These are phyloP conservation scores for Mikania micrantha DNA, from an alignment of 129 eudicot species.

Conservation along the genomic window DNA sequence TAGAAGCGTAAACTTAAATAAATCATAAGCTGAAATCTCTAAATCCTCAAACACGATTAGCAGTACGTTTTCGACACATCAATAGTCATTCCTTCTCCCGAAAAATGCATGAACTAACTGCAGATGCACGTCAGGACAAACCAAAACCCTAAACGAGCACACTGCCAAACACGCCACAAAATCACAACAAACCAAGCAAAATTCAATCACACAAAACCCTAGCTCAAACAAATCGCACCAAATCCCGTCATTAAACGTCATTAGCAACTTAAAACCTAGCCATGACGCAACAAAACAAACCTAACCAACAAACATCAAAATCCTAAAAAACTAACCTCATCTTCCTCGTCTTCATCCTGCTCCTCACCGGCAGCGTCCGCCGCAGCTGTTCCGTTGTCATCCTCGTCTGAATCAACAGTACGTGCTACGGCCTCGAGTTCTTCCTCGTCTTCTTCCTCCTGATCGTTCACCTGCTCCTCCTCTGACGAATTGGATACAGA, in stretches of 20 bases:
- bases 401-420: slow-evolving; percentile 60
- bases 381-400: slow-evolving; percentile 29
- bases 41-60: background rate
- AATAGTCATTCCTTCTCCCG: background rate
- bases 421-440: slow-evolving; percentile 92
- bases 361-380: slow-evolving; percentile 35
- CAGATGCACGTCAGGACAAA: background rate
- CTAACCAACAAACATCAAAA: background rate
- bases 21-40: background rate
- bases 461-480: slow-evolving; percentile 48
- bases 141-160: slow-evolving; percentile 16
- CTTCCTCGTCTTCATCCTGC: slow-evolving; percentile 35
- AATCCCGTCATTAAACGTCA: background rate
- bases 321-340: slow-evolving; percentile 42
- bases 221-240: slow-evolving; percentile 12
- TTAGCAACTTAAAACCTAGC: background rate
- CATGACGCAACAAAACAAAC: background rate
- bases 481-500: slow-evolving; percentile 46
- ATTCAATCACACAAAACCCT: background rate
- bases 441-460: slow-evolving; percentile 67
- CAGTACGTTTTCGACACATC: background rate
- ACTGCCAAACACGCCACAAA: background rate
- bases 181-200: slow-evolving; percentile 4
- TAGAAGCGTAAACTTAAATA: background rate
- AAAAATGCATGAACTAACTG: background rate